Evolutionary conservation across 805 yeast species (phyloP).

Genomic region (Candida chauliodis): DNA sequence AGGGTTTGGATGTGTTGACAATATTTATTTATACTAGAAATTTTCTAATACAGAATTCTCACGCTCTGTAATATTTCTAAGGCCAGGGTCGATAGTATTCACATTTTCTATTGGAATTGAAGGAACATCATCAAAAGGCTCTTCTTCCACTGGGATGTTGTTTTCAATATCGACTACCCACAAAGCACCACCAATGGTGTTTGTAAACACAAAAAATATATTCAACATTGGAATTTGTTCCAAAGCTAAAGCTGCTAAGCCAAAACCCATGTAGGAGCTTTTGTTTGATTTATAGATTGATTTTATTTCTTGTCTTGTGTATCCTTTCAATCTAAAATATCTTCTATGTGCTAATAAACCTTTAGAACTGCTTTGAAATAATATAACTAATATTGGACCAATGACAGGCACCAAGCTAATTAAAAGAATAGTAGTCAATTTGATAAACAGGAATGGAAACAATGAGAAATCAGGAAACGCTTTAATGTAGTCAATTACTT

Average conservation of each 20-base stretch:
- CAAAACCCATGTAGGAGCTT: conserved; percentile 49
- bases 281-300: conserved; percentile 31
- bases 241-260: conserved; percentile 46
- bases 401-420: conserved; percentile 52
- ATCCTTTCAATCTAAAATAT: conserved; percentile 56
- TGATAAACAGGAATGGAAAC: conserved; percentile 40
- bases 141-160: conserved; percentile 7
- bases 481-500: conserved; percentile 26
- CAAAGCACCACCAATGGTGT: conserved; percentile 59
- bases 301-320: conserved; percentile 38
- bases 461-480: conserved; percentile 32
- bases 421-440: conserved; percentile 31
- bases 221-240: conserved; percentile 55
- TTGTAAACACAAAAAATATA: conserved; percentile 53
- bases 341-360: conserved; percentile 52
- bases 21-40: conserved; percentile 53
- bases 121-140: not conserved
- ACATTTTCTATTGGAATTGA: not conserved
- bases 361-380: conserved; percentile 51
- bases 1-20: conserved; percentile 96
- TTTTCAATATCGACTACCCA: conserved; percentile 50
- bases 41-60: no score
- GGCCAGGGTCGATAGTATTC: no score
- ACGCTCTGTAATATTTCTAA: no score
- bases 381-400: conserved; percentile 54